Evolutionary conservation across 2,329 filamentous ascomycete genomes (phyloP).

Genomic region (Teratosphaeria epicoccoides): DNA sequence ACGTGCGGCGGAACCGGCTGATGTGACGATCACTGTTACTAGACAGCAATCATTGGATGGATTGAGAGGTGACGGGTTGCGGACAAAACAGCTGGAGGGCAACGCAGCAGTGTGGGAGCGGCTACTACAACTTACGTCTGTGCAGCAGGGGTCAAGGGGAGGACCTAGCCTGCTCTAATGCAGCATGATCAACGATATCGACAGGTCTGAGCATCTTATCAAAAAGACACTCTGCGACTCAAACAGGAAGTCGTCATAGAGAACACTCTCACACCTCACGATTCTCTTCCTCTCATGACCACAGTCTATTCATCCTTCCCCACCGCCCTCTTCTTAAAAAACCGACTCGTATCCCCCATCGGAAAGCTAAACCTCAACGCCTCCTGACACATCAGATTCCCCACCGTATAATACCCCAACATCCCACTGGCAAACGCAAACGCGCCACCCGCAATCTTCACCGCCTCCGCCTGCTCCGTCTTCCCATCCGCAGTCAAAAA

Average conservation of each 20-base stretch:
- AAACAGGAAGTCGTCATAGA: too few species aligned
- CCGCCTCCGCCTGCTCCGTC: conserved; percentile 20
- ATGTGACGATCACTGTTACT: neutral
- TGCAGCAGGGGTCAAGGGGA: neutral
- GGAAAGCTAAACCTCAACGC: conserved; percentile 29
- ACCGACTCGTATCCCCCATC: conserved; percentile 33
- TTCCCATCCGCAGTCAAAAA: conserved; percentile 38
- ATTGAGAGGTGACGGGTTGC: neutral
- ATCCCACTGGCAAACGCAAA: conserved; percentile 39
- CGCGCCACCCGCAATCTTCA: conserved; percentile 37
- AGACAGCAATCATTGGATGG: neutral
- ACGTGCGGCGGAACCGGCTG: neutral
- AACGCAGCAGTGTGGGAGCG: neutral
- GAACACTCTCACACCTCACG: neutral
- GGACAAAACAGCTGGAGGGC: neutral
- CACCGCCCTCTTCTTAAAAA: conserved; percentile 26
- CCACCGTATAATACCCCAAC: conserved; percentile 38
- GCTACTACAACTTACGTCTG: neutral
- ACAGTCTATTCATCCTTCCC: neutral
- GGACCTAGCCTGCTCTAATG: neutral
- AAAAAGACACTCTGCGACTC: too few species aligned
- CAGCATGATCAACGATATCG: neutral
- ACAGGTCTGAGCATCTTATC: too few species aligned
- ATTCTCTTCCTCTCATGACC: neutral
- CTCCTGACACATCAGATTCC: conserved; percentile 33